Conservation (phyloP, 129 eudicot genomes). For the Gnaphalium uliginosum region DNA sequence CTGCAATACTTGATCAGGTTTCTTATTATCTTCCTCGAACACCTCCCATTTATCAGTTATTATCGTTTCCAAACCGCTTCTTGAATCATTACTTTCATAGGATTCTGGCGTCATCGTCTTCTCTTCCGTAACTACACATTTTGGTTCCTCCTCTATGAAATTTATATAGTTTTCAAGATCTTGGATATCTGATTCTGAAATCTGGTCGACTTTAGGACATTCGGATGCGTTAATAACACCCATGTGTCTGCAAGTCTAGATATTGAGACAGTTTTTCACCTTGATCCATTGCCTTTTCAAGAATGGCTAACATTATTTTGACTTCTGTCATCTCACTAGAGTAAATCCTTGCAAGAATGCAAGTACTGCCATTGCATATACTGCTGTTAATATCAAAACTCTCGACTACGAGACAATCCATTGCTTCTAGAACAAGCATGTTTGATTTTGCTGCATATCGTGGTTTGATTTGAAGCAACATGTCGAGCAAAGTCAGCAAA, state of each 20-base stretch:
- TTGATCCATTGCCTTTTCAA: constrained; percentile 41
- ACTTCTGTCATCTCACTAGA: constrained; percentile 44
- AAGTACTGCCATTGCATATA: constrained; percentile 46
- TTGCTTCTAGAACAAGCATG: constrained; percentile 45
- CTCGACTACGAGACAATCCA: constrained; percentile 56
- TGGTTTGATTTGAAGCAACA: constrained; percentile 45
- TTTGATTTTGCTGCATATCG: background rate
- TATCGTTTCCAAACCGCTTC: constrained; percentile 29
- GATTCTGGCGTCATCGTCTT: background rate
- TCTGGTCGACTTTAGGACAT: constrained; percentile 30
- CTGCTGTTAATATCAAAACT: constrained; percentile 43
- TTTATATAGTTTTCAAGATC: background rate
- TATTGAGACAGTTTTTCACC: constrained; percentile 42
- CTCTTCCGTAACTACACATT: constrained; percentile 10
- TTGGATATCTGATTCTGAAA: background rate
- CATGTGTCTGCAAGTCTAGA: constrained; percentile 42
- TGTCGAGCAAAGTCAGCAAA: constrained; percentile 48
- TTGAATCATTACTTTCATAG: constrained; percentile 3
- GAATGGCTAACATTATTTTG: constrained; percentile 29
- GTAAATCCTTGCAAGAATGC: constrained; percentile 28
- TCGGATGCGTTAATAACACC: constrained; percentile 45
- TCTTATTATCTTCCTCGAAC: constrained; percentile 49
- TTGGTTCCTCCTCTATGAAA: background rate
- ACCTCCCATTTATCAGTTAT: constrained; percentile 54
- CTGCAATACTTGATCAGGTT: constrained; percentile 1